A percentile compares a stretch with the other conserved stretches of the same genome.
Conservation (phyloP, 345 rosid genomes). For the Melaleuca alternifolia region DNA sequence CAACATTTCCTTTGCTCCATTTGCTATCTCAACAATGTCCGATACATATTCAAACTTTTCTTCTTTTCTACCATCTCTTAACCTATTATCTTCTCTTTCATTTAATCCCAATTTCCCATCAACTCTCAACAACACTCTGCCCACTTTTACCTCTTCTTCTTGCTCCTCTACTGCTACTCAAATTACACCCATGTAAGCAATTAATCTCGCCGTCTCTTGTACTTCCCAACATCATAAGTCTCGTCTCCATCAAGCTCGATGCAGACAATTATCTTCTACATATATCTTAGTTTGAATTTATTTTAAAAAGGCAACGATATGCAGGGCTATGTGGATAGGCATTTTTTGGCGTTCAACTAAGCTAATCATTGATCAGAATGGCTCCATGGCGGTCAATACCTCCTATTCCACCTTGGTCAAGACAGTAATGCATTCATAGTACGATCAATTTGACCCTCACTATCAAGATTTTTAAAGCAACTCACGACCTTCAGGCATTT, state of each 20-base stretch:
- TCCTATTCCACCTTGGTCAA: background rate
- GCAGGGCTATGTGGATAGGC: background rate
- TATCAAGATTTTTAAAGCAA: background rate
- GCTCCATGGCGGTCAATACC: background rate
- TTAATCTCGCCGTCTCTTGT: background rate
- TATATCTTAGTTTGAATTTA: background rate
- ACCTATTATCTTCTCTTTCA: background rate
- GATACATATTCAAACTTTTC: background rate
- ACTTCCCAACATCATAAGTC: background rate
- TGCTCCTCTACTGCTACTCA: background rate
- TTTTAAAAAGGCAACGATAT: background rate
- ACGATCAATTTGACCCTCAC: background rate
- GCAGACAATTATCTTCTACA: too few relatives aligned
- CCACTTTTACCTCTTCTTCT: background rate
- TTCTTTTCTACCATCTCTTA: background rate
- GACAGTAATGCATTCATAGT: background rate
- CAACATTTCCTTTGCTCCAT: background rate
- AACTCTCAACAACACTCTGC: background rate
- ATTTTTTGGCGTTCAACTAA: background rate
- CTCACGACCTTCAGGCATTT: background rate
- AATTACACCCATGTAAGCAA: background rate
- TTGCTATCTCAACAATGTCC: background rate
- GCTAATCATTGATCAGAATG: background rate
- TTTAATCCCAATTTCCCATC: background rate
- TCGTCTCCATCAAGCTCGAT: background rate